Conservation (phyloP, 495 filamentous ascomycete species). For the Penicillium coffeae region DNA sequence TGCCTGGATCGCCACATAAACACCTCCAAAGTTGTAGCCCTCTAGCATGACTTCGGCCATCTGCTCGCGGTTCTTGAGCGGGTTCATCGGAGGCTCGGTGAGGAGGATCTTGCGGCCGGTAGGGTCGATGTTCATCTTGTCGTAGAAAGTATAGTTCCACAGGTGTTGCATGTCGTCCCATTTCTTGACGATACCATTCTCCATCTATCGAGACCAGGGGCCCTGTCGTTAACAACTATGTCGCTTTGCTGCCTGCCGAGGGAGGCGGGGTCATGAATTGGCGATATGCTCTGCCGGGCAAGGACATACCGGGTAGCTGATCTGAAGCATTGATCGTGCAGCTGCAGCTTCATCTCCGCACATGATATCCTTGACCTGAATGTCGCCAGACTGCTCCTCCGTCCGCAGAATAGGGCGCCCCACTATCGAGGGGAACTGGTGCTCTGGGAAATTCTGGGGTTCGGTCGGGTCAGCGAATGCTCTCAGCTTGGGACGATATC, state of each 20-base stretch:
- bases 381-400: slow-evolving; percentile 75
- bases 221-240: slow-evolving; percentile 22
- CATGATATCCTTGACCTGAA: slow-evolving; percentile 98
- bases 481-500: background rate
- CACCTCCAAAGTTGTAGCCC: slow-evolving; percentile 89
- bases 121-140: slow-evolving; percentile 92
- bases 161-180: slow-evolving; percentile 99
- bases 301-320: slow-evolving; percentile 79
- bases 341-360: slow-evolving; percentile 97
- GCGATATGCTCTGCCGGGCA: slow-evolving; percentile 6
- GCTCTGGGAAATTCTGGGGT: slow-evolving; percentile 90
- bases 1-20: slow-evolving; percentile 98
- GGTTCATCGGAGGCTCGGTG: slow-evolving; percentile 97
- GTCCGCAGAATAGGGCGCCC: slow-evolving; percentile 95
- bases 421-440: slow-evolving; percentile 97
- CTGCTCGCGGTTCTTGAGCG: slow-evolving; percentile 87
- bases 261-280: slow-evolving; percentile 20
- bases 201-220: slow-evolving; percentile 61
- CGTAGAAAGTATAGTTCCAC: slow-evolving; percentile 97
- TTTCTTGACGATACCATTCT: slow-evolving; percentile 97
- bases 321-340: slow-evolving; percentile 93
- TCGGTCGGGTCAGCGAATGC: slow-evolving; percentile 10
- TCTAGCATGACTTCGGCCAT: slow-evolving; percentile 99
- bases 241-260: slow-evolving; percentile 13
- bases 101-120: slow-evolving; percentile 94